Evolutionary conservation across 495 filamentous ascomycete species (phyloP), one percentile per base, ranked within the genome.

Genomic region (Penicillium nucicola): DNA sequence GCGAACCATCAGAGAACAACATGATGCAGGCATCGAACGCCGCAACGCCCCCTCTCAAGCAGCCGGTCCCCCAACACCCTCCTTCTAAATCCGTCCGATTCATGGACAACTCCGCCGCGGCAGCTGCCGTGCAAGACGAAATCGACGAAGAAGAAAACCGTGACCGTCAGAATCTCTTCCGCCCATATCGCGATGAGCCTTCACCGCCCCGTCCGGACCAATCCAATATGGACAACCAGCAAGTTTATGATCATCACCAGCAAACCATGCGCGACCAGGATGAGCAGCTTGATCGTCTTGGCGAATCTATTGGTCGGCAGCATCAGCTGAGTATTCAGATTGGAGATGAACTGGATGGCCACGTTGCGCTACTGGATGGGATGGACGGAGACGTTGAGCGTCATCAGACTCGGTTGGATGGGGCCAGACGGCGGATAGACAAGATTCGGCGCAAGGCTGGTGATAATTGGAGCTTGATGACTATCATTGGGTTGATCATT

Each of bases 291-390:
- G 93, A 97, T 64, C 71, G 80, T 42, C 77, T 98, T 19, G 89
- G 91, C 9, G 82, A 83, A 54, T 89, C 84, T 47, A 96, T 98
- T 56, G 81, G 86, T n/a, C 84, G 92, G 41, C 93, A 97, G 69
- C 79, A 95, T 42, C 89, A 97, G 71, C 75, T 98, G 57, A 89
- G 86, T 57, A 93, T 97, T 64, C 89, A 91, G 74, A 98, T 98
- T 62, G 93, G 93, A 19, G 88, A 97, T 65, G 93, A 98, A 76
- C 75, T 98, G 19, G 93, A 98, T 52, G 83, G 82, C 53, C 93
- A 98, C 62, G 88, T 93, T 18, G 70, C 84, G 61, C 72, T 98
- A 74, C 74, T 98, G 34, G 93, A 95, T 70, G 92, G 92, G 45
- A 85, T 95, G 55, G 93, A 97, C 53, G 77, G 77, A 19, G 77